Conservation (phyloP, 495 filamentous ascomycete species). For the Elasticomyces elasticus region DNA sequence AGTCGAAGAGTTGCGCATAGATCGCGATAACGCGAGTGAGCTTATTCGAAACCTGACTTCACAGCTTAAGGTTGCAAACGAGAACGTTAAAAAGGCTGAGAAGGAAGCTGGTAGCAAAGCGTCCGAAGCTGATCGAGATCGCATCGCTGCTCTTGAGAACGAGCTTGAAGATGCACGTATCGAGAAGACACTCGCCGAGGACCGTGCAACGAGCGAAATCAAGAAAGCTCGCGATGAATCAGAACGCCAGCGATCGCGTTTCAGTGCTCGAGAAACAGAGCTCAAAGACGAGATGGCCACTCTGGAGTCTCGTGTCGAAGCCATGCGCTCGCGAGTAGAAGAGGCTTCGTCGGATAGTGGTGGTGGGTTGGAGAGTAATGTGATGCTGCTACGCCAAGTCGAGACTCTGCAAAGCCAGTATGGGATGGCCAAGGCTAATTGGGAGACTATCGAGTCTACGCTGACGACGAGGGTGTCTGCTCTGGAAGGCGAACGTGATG, state of each 20-base stretch:
- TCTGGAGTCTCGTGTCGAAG: slow-evolving; percentile 85
- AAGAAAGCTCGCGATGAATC: slow-evolving; percentile 58
- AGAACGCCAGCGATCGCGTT: slow-evolving; percentile 64
- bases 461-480: slow-evolving; percentile 60
- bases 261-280: slow-evolving; percentile 62
- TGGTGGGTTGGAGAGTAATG: slow-evolving; percentile 59
- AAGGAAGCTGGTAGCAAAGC: slow-evolving; percentile 57
- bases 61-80: slow-evolving; percentile 58
- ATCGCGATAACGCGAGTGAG: slow-evolving; percentile 54
- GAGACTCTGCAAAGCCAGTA: slow-evolving; percentile 96
- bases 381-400: slow-evolving; percentile 83
- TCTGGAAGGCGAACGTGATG: slow-evolving; percentile 84
- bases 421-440: slow-evolving; percentile 87
- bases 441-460: slow-evolving; percentile 87
- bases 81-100: slow-evolving; percentile 59
- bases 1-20: slow-evolving; percentile 52
- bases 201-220: slow-evolving; percentile 59
- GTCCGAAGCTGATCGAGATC: slow-evolving; percentile 36
- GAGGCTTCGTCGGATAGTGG: slow-evolving; percentile 71
- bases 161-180: slow-evolving; percentile 59
- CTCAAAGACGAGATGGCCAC: slow-evolving; percentile 68
- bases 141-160: slow-evolving; percentile 46
- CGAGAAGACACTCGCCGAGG: slow-evolving; percentile 65
- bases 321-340: slow-evolving; percentile 73
- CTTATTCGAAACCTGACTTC: slow-evolving; percentile 59